Percentiles rank a stretch among this genome's conserved stretches.
Evolutionary conservation across 2,329 filamentous ascomycete species (phyloP).

Genomic region (Ophiosphaerella narmari): DNA sequence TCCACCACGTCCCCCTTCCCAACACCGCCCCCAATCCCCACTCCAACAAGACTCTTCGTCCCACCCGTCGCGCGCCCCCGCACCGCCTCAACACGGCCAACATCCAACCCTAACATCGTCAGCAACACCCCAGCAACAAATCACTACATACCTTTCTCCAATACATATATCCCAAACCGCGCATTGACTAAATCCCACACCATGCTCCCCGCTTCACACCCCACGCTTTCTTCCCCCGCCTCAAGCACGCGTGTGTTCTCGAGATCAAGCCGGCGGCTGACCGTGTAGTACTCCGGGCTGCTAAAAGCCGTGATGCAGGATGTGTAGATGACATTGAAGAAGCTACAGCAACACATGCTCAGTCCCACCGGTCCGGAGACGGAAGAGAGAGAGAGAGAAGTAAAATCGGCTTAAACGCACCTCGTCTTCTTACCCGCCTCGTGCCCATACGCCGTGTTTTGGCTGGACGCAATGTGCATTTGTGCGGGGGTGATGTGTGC

Average conservation of each 20-base stretch:
- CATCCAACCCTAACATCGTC: not conserved
- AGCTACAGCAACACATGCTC: not conserved
- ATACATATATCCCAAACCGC: constrained; percentile 14
- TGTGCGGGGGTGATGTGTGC: constrained; percentile 2
- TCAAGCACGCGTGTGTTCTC: constrained; percentile 14
- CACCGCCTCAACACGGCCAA: not conserved
- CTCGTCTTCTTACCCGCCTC: not conserved
- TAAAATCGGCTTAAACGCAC: not conserved
- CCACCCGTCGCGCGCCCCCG: no score
- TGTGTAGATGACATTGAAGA: constrained; percentile 10
- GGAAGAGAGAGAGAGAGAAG: no score
- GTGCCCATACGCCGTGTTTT: constrained; percentile 3
- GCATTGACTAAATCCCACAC: constrained; percentile 22
- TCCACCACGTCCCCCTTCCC: no score
- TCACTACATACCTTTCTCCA: not conserved
- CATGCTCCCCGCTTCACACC: constrained; percentile 11
- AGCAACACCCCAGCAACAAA: not conserved
- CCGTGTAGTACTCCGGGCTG: constrained; percentile 7
- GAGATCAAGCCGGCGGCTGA: constrained; percentile 14
- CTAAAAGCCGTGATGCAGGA: constrained; percentile 5
- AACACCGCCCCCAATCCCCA: no score
- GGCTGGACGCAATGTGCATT: constrained; percentile 3
- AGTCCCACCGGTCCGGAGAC: not conserved
- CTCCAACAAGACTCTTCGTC: not conserved
- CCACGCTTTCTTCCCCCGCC: constrained; percentile 7